Base-by-base conservation (phyloP, 208 protist species). In the Plasmodiophora brassicae region DNA sequence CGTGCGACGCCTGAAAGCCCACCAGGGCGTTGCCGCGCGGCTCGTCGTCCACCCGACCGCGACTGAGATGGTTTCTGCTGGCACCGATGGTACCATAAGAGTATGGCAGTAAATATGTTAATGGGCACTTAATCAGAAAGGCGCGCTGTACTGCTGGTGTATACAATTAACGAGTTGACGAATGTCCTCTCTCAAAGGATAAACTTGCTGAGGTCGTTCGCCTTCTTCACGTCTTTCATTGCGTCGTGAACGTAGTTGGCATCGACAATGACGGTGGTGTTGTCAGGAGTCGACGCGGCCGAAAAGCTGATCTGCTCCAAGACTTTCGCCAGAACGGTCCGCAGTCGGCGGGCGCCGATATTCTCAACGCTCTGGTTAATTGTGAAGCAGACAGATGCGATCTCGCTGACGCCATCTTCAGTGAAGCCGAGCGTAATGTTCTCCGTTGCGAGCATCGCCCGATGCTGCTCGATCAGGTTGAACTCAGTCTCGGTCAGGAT, bases 401-500 rank as follows among this genome's bases (percentile, higher is more conserved):
- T 14, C 50, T 57, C 20, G 20, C 25, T 25, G 14, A 57, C 25
- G 25, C 50, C 50, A 57, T 14, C 14, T 25, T 57, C 25, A 25
- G 50, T 57, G 25, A 57, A 57, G 14, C 25, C 25, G 20, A 57
- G 50, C 14, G 14, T 57, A 25, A 57, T 25, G 14, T 25, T 25
- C 25, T 14, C 50, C 14, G 14, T 57, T 25, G 14, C 25, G 20
- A 57, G 14, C 50, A 57, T 14, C 25, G 50, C 50, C 20, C 14
- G 14, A 28, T 98, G 94, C 92, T 98, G 97, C 41, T 71, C 89
- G 39, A 98, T 91, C 39, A 98, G 89, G 90, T 98, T 98, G 90
- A 90, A 95, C 92, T 97, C 96, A 28, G 97, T 96, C 91, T 98
- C 96, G 1, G 96, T 97, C 1, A 99, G 90, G 84, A 99, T 98